These are phyloP conservation scores for Trametes villosa DNA, from an alignment of 768 basidiomycete genomes.

Conservation along the genomic window DNA sequence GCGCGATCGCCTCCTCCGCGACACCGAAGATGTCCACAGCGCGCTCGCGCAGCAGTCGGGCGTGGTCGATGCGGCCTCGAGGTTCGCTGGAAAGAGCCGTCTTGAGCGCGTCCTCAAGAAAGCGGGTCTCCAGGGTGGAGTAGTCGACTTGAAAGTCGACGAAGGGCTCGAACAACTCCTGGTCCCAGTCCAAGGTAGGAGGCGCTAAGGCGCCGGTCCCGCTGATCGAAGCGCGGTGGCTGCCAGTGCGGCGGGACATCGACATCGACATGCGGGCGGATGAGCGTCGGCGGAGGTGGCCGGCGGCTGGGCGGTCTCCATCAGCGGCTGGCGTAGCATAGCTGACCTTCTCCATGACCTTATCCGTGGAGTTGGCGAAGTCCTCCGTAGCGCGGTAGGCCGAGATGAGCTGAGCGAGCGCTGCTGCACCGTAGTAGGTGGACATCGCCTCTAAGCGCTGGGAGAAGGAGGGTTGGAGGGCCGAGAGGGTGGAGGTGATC, in stretches of 20 bases:
- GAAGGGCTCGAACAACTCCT: constrained; percentile 92
- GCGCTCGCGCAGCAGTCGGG: constrained; percentile 74
- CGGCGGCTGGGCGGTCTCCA: constrained; percentile 16
- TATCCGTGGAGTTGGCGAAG: constrained; percentile 73
- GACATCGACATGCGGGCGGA: constrained; percentile 38
- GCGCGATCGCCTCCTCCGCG: constrained; percentile 78
- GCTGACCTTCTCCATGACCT: constrained; percentile 72
- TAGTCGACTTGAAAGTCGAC: constrained; percentile 90
- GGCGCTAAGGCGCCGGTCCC: constrained; percentile 22
- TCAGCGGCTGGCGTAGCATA: constrained; percentile 40
- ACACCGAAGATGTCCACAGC: constrained; percentile 73
- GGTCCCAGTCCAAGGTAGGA: constrained; percentile 74
- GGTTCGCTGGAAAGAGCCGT: constrained; percentile 49
- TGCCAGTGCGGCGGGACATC: constrained; percentile 34
- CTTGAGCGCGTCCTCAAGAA: constrained; percentile 63
- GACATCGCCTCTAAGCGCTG: constrained; percentile 76
- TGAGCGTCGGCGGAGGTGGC: constrained; percentile 25
- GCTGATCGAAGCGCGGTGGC: constrained; percentile 36
- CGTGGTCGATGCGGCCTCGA: constrained; percentile 51
- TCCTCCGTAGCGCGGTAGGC: constrained; percentile 79
- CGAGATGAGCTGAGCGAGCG: constrained; percentile 72
- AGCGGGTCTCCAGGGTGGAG: constrained; percentile 71
- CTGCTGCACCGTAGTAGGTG: constrained; percentile 63
- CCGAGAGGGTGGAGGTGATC: constrained; percentile 78
- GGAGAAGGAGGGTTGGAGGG: constrained; percentile 79